These are phyloP conservation scores for Stemphylium lycopersici DNA, from an alignment of 2,329 filamentous ascomycete genomes.

Conservation along the genomic window DNA sequence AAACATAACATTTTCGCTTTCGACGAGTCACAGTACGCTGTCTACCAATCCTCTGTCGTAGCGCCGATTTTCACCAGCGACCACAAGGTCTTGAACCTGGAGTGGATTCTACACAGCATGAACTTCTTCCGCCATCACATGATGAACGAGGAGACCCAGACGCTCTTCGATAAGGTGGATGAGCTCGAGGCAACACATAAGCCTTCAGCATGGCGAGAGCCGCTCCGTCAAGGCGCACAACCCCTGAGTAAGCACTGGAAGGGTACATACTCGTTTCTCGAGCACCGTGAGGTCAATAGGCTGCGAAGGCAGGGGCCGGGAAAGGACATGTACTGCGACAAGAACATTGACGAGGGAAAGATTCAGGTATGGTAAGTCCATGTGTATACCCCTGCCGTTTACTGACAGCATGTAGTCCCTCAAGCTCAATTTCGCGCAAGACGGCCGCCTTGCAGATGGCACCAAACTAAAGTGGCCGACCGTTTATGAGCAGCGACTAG, in stretches of 20 bases:
- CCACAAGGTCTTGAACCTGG: slow-evolving; percentile 49
- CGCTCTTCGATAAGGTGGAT: slow-evolving; percentile 46
- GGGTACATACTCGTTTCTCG: slow-evolving; percentile 56
- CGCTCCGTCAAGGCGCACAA: slow-evolving; percentile 42
- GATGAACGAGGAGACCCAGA: slow-evolving; percentile 44
- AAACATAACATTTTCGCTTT: slow-evolving; percentile 46
- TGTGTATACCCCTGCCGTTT: neutral
- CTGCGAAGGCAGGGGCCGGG: slow-evolving; percentile 31
- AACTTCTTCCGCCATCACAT: slow-evolving; percentile 63
- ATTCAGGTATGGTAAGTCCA: slow-evolving; percentile 31
- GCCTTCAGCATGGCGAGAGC: slow-evolving; percentile 53
- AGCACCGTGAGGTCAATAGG: slow-evolving; percentile 23
- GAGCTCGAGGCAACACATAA: slow-evolving; percentile 46
- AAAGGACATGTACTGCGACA: slow-evolving; percentile 36
- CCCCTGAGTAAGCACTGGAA: slow-evolving; percentile 56
- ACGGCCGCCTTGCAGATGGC: slow-evolving; percentile 12
- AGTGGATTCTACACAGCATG: slow-evolving; percentile 55
- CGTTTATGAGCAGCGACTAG: slow-evolving; percentile 50
- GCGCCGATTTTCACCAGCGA: slow-evolving; percentile 49
- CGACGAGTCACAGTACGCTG: slow-evolving; percentile 53
- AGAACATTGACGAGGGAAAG: slow-evolving; percentile 36
- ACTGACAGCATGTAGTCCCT: slow-evolving; percentile 39
- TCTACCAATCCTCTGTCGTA: slow-evolving; percentile 46
- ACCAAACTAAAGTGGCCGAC: slow-evolving; percentile 43
- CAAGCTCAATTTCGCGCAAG: slow-evolving; percentile 37